A percentile compares a stretch with the other conserved stretches of the same genome.
Evolutionary conservation across 2,329 filamentous ascomycete species (phyloP).

Genomic region (Aspergillus latus): DNA sequence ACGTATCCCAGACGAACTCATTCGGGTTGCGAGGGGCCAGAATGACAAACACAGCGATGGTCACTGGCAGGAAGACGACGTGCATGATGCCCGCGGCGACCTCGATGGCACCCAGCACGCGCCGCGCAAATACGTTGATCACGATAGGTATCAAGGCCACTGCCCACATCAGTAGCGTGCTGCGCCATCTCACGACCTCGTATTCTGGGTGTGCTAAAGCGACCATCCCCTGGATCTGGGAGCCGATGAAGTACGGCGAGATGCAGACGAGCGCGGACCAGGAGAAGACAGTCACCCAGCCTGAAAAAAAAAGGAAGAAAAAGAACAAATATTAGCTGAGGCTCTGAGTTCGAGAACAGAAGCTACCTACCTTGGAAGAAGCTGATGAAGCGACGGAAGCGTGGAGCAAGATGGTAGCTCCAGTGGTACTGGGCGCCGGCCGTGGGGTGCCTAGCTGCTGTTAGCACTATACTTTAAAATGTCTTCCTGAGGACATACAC

Average conservation of each 20-base stretch:
- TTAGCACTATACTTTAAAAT: slow-evolving; percentile 1
- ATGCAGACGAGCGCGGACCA: slow-evolving; percentile 30
- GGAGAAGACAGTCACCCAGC: slow-evolving; percentile 26
- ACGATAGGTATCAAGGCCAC: slow-evolving; percentile 50
- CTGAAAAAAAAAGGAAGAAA: neutral
- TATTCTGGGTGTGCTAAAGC: slow-evolving; percentile 30
- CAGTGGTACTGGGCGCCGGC: slow-evolving; percentile 40
- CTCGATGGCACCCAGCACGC: slow-evolving; percentile 16
- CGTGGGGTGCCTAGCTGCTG: slow-evolving; percentile 20
- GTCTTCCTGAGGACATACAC: slow-evolving; percentile 24
- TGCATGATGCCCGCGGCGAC: slow-evolving; percentile 22
- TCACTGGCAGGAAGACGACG: slow-evolving; percentile 25
- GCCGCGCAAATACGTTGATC: slow-evolving; percentile 49
- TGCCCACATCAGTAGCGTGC: slow-evolving; percentile 52
- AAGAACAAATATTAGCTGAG: neutral
- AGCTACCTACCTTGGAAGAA: slow-evolving; percentile 23
- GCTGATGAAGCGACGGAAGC: slow-evolving; percentile 21
- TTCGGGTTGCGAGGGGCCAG: slow-evolving; percentile 24
- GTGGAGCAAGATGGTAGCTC: slow-evolving; percentile 32
- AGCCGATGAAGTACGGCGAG: slow-evolving; percentile 31
- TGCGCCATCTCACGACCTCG: slow-evolving; percentile 31
- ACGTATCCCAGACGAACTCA: slow-evolving; percentile 26
- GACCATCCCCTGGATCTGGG: slow-evolving; percentile 38
- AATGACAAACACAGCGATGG: slow-evolving; percentile 21
- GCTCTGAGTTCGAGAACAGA: neutral